Evolutionary conservation across 441 rosid species (phyloP).

Genomic region (Metrosideros polymorpha): DNA sequence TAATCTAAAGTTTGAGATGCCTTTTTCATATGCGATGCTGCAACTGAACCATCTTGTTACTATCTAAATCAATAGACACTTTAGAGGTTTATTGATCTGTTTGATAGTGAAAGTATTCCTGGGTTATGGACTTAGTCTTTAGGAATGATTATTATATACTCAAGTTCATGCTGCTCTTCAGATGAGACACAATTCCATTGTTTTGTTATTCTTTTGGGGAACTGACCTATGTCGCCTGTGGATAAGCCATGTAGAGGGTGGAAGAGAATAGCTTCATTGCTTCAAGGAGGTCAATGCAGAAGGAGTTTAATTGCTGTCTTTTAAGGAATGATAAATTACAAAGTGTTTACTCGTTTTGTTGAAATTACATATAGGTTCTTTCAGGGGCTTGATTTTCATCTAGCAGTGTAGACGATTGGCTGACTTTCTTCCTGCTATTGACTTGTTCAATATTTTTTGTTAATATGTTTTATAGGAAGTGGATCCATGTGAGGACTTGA

Average conservation of each 20-base stretch:
- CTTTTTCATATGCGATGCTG: background rate
- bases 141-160: background rate
- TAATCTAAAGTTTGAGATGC: background rate
- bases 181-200: background rate
- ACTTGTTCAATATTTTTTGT: background rate
- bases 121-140: background rate
- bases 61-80: background rate
- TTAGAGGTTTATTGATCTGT: background rate
- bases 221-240: background rate
- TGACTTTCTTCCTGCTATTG: background rate
- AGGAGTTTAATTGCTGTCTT: background rate
- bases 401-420: background rate
- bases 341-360: background rate
- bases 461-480: constrained; percentile 48
- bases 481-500: constrained; percentile 92
- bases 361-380: background rate
- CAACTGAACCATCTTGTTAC: background rate
- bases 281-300: background rate
- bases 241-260: background rate
- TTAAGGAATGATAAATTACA: background rate
- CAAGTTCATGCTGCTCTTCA: background rate
- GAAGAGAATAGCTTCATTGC: background rate
- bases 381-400: background rate
- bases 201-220: background rate
- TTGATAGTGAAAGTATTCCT: background rate